Evolutionary conservation across 106 monocot species (phyloP), one percentile per base, ranked within the genome.

Genomic region (Chionographis japonica): DNA sequence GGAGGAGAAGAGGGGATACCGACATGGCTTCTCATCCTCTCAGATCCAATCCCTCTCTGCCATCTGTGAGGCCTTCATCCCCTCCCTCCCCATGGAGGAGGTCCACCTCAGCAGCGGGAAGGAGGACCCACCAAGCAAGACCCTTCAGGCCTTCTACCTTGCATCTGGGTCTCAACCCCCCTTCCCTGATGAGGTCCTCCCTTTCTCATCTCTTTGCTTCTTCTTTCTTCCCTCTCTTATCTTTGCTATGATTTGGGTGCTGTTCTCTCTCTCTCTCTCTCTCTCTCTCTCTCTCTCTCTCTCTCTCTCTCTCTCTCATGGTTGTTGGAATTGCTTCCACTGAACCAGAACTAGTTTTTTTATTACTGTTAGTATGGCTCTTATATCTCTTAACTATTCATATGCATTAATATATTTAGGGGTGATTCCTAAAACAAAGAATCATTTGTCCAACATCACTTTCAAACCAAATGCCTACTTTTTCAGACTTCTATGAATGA

Each of bases 21-120:
- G 27, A 14, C 93, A 94, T 77, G 84, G 84, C 35, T 62, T 94
- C 50, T 86, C 81, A 4, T 42, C 67, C 15, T 55, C 73, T 36
- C 78, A 89, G 77, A 79, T 94, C 68, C 17, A 73, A 60, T 58
- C 77, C 0, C 66, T 94, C 39, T 68, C 84, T 18, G 83, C 93
- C 74, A 77, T 94, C 52, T 94, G 93, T 43, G 93, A 79, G 60
- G 73, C 86, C 49, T 59, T 94, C 66, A 74, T 94, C 3, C 91
- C 91, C 5, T 65, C 88, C 8, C 67, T 86, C 4, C 57, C 78
- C 4, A 42, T 56, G 40, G 88, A 88, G 10, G 61, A 62, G 12
- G 1, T 50, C 72, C 65, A 42, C 68, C 35, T 15, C 56, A 60
- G 60, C 49, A 66, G 61, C 50, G 84, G 76, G 17, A 84, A 74